phyloP scores from a whole-genome alignment of 208 protist genomes.

The Porcisia deanei region DNA sequence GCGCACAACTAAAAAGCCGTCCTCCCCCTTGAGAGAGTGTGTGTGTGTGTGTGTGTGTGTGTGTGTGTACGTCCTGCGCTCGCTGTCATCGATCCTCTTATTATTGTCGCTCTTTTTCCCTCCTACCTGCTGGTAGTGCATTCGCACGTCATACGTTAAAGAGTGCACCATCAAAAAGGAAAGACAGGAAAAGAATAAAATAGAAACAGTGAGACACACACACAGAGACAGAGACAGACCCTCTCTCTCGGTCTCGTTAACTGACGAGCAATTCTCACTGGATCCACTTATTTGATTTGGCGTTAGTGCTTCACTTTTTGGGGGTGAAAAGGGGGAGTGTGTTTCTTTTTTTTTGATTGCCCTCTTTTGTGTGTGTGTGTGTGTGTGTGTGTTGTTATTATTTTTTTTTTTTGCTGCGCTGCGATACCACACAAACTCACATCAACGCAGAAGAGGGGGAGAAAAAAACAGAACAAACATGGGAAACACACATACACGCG shows the following conservation, averaged over 20 bases:
- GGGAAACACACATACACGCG: constrained; percentile 13
- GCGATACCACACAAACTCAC: not conserved
- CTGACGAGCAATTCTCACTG: not conserved
- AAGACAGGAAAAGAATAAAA: not conserved
- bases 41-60: too few relatives aligned
- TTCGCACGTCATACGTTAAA: not conserved
- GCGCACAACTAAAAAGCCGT: too few relatives aligned
- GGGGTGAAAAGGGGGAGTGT: not conserved
- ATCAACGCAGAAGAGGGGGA: too few relatives aligned
- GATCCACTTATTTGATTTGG: not conserved
- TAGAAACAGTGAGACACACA: not conserved
- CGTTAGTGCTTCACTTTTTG: not conserved
- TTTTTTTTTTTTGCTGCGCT: not conserved
- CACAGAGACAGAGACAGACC: not conserved
- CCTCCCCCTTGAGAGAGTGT: too few relatives aligned
- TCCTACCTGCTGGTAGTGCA: not conserved
- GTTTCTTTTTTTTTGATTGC: not conserved
- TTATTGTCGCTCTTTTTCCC: too few relatives aligned
- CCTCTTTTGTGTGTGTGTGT: not conserved
- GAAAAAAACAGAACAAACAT: not conserved
- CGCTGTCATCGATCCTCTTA: too few relatives aligned
- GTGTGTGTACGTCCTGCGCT: too few relatives aligned
- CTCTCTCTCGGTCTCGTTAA: not conserved
- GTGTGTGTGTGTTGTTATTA: not conserved
- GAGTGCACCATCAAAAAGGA: not conserved